Base-by-base conservation (phyloP, 805 yeast species). In the Zygosaccharomyces bisporus region DNA sequence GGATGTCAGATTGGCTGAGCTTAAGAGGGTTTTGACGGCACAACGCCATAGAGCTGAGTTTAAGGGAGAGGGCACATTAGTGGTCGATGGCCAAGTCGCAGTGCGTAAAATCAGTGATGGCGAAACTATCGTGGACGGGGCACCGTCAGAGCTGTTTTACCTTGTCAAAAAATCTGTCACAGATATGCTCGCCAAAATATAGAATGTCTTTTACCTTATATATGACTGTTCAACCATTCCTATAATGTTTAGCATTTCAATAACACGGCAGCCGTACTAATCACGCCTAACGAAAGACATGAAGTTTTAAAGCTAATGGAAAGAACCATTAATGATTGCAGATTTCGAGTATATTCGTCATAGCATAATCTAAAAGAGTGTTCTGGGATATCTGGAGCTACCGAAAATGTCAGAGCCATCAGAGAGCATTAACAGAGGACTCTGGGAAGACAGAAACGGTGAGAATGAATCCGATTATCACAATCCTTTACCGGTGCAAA, bases 11-110 rank as follows among this genome's bases (percentile, higher is more conserved):
- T 70, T 93, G 19, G 85, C 93, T 0, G 95, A 89, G 51, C 70
- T 93, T 40, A 82, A 86, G 56, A 77, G 78, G 53, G 76, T 74
- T 46, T 70, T 93, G 29, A 66, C 72, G 23, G 68, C 72, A 4
- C 64, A 68, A 44, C 84, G 86, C 39, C 77, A 84, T 55, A 72
- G 70, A 41, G 96, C 95, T 0, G 96, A 90, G 58, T 88, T 91
- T 62, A 80, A 84, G 63, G 95, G 96, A 43, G 96, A 89, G 62
- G 98, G 98, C 61, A 81, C 89, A 0, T 69, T 93, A 31, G 95
- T 90, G 10, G 84, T 95, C 34, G 90, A 90, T 57, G 84, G 83
- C 44, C 70, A 70, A 41, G 76, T 93, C 13, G 82, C 86, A 1
- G 79, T 93, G 6, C 70, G 87, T 43, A 91, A 91, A 60, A 72